Evolutionary conservation across 1,139 yeast species (phyloP), one percentile per base, ranked within the genome.

Genomic region (Geotrichum europaeum): DNA sequence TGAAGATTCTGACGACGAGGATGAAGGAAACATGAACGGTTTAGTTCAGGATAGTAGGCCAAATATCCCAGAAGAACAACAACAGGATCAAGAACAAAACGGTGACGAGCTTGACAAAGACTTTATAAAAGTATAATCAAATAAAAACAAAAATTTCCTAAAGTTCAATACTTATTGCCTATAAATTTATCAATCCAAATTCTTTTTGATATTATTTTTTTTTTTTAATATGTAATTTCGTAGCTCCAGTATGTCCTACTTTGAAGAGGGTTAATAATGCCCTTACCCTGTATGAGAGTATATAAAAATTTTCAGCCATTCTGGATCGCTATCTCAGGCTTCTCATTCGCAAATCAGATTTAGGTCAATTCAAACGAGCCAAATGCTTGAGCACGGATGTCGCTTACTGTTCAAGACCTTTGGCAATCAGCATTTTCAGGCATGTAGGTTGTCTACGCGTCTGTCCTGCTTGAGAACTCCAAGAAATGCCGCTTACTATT

Each of bases 91-190:
- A n/a, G 53, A 57, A 15, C 7, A 13, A 32, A 24, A 52, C 10
- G 52, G 32, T 20, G 55, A 45, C n/a, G 61, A 59, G 18, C 30
- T 49, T 15, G 36, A 54, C 40, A 53, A 55, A 15, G 61, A 59
- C 52, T 59, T 55, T 43, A 59, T 59, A 59, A 53, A 59, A 36
- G 13, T 58, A 30, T 58, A 54, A 30, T 36, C 2, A 9, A 54
- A 45, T 47, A 24, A 30, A 30, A 24, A 50, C 30, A 25, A 10
- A 18, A 22, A 25, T 24, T 12, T 28, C 5, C 10, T 1, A 28
- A 7, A 28, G 32, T 28, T 7, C 32, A 28, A 28, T 9, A 28
- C 32, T 28, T 7, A 15, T 47, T 4, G 15, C 4, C 25, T 22
- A 20, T 2, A 49, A 49, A 43, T 28, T 7, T 7, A 28, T 28